Base-by-base conservation (phyloP, 306 rosid species). In the Lathyrus sativus region DNA sequence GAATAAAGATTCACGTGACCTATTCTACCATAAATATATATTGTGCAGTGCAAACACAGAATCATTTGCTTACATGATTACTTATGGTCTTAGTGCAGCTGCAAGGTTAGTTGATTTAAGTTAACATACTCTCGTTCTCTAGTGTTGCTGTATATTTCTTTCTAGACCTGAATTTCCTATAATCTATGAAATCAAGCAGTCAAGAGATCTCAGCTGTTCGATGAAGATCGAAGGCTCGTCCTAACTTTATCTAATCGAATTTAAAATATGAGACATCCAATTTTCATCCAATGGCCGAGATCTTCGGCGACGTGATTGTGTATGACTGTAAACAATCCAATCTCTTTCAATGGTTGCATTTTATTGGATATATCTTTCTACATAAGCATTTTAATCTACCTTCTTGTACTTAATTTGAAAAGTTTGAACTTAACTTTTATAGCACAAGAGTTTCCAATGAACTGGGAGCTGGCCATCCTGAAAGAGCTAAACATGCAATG, bases 391-490 rank as follows among this genome's bases (percentile, higher is more conserved):
- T 18, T 17, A 59, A 62, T 69, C 48, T 13, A 5, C 28, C 38
- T 74, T 72, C 53, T 29, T 4, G 65, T 55, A 6, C 7, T 17
- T 24, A 17, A 15, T 49, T 9, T 80, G 51, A 72, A 60, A 68
- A 22, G 9, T 60, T 15, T 18, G 18, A 43, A n/a, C 62, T 24
- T 35, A 29, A 56, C 14, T 45, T 14, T 63, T 50, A 72, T 73
- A 92, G 95, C 81, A 89, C 95, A 72, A 88, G 96, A 74, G 95
- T 89, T 31, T 88, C 98, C 19, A 89, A 86, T 72, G 96, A 92
- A 80, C 62, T 92, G 72, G 98, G 98, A 57, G 96, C 89, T 55
- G 85, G 85, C 72, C 59, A 77, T 12, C 85, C 88, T 0, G 76
- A 72, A 18, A 29, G 53, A 74, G 98, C 95, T 14, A 92, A 81